Evolutionary conservation across 2,329 filamentous ascomycete species (phyloP).

Genomic region (Chaetomiaceae sp.): DNA sequence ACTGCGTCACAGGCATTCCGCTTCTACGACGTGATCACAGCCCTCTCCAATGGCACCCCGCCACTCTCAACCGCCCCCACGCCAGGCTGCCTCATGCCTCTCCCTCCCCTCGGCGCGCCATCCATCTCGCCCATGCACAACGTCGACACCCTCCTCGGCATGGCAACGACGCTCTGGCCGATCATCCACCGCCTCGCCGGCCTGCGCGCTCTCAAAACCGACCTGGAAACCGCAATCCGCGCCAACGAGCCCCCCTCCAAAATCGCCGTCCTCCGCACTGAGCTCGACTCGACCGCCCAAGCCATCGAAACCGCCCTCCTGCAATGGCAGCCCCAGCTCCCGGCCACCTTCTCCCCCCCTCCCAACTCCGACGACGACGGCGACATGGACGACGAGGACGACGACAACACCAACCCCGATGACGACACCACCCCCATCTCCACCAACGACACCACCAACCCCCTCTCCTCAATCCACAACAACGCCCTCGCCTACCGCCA

Average conservation of each 20-base stretch:
- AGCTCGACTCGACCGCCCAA: conserved; percentile 47
- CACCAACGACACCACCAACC: not conserved
- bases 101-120: conserved; percentile 43
- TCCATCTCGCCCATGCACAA: conserved; percentile 44
- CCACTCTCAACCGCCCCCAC: conserved; percentile 49
- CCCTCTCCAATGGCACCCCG: conserved; percentile 55
- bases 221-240: conserved; percentile 43
- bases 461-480: conserved; percentile 49
- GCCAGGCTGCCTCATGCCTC: conserved; percentile 42
- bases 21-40: conserved; percentile 62
- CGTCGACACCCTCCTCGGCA: conserved; percentile 56
- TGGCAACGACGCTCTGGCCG: conserved; percentile 59
- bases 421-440: too few species aligned
- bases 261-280: conserved; percentile 43
- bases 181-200: conserved; percentile 57
- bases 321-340: conserved; percentile 50
- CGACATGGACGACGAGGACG: too few species aligned
- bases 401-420: too few species aligned
- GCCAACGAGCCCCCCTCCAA: conserved; percentile 39
- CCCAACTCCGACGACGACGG: too few species aligned
- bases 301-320: conserved; percentile 52
- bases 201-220: conserved; percentile 48
- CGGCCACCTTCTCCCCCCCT: conserved; percentile 11
- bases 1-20: conserved; percentile 48
- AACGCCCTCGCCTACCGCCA: conserved; percentile 58